Base-by-base conservation (phyloP, 108 stramenopile species). In the Nitzschia inconspicua region DNA sequence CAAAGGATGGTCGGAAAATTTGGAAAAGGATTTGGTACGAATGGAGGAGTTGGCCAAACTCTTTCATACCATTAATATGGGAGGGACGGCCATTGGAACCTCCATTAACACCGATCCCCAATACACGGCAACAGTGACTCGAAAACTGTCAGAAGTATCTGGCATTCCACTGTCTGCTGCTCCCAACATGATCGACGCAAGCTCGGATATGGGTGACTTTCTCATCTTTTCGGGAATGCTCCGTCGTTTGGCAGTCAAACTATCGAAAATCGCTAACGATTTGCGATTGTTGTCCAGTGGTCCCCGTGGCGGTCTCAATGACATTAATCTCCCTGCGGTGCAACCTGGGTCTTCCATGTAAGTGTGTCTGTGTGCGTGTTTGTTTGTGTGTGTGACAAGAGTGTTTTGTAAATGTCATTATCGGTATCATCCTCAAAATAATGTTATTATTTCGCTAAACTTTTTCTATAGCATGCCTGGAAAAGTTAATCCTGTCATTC, bases 401-500 rank as follows among this genome's bases (percentile, higher is more conserved):
- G n/a, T n/a, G n/a, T n/a, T n/a, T n/a, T n/a, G n/a, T n/a, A n/a
- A n/a, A n/a, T 4, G 19, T 44, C 23, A 10, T 13, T 37, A 37
- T 13, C 36, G 36, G 36, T 37, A 37, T 8, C 36, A 37, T 37
- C 36, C 8, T 10, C 8, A 8, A 47, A 14, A 8, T 20, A 18
- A 14, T 47, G 11, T 7, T 16, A 18, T 8, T 47, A 8, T 13
- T 8, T 47, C 19, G 8, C 46, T 29, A 23, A 52, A 13, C n/a
- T n/a, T n/a, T n/a, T n/a, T n/a, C n/a, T n/a, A n/a, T n/a, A n/a
- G n/a, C 13, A 36, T 39, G 55, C 85, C 85, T 2, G 86, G 83
- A 14, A 88, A 84, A 57, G 83, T 88, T 18, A 88, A 88, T 60
- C 86, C 86, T 9, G 84, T 84, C 24, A 83, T 85, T 73, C 82